phyloP scores from a whole-genome alignment of 306 rosid genomes.

The Comarum palustre region DNA sequence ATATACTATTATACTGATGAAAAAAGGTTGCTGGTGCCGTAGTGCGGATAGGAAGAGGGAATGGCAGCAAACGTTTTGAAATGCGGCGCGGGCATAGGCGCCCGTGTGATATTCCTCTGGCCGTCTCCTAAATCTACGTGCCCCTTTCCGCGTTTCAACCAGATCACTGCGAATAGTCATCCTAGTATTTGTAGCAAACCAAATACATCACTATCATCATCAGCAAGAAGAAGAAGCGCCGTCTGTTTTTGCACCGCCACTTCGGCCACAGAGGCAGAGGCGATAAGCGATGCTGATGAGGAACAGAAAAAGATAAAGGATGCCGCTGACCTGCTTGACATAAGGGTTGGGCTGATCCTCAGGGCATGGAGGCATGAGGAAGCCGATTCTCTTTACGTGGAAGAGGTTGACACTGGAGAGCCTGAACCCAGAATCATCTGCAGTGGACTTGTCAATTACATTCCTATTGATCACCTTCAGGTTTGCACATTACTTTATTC shows the following conservation, averaged over 20 bases:
- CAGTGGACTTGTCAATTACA: slow-evolving; percentile 77
- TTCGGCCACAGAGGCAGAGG: neutral
- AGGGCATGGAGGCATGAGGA: slow-evolving; percentile 88
- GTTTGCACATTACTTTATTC: slow-evolving; percentile 4
- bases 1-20: too few species aligned
- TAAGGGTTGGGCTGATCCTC: slow-evolving; percentile 71
- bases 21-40: neutral
- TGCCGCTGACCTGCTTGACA: slow-evolving; percentile 68
- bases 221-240: neutral
- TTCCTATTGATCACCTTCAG: slow-evolving; percentile 20
- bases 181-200: neutral
- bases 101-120: neutral
- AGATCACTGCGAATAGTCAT: neutral
- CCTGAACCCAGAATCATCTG: slow-evolving; percentile 81
- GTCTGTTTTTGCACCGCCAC: slow-evolving; percentile 21
- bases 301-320: slow-evolving; percentile 39
- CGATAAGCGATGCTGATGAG: slow-evolving; percentile 7
- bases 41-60: slow-evolving; percentile 2
- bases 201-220: neutral
- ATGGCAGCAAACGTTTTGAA: slow-evolving; percentile 20
- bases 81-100: slow-evolving; percentile 13
- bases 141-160: slow-evolving; percentile 4
- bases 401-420: slow-evolving; percentile 83
- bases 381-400: slow-evolving; percentile 86
- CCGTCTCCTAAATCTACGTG: neutral